These are phyloP conservation scores for Fraxinus americana DNA, from an alignment of 257 asterid species.

Conservation along the genomic window DNA sequence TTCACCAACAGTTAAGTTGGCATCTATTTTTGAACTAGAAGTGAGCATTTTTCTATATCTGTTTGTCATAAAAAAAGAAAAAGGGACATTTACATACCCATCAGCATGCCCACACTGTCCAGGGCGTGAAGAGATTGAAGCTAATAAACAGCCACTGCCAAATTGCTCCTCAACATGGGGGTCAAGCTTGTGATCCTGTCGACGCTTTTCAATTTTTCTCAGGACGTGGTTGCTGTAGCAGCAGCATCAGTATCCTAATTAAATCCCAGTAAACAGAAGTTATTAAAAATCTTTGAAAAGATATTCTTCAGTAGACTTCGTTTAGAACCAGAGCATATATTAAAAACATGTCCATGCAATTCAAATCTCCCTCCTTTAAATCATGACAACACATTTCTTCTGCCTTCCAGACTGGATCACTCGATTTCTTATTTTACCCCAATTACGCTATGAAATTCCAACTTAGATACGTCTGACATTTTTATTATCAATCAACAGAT, in stretches of 20 bases:
- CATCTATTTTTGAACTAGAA: neutral
- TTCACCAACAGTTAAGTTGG: neutral
- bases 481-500: neutral
- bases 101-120: conserved; percentile 65
- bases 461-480: neutral
- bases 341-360: neutral
- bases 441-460: neutral
- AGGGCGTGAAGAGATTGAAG: conserved; percentile 64
- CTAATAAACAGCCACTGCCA: conserved; percentile 57
- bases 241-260: conserved; percentile 51
- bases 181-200: conserved; percentile 49
- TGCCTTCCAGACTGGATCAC: neutral
- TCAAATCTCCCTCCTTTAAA: neutral
- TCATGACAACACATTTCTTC: neutral
- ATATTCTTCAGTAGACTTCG: neutral
- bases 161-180: conserved; percentile 63
- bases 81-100: conserved; percentile 39
- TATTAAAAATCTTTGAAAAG: neutral
- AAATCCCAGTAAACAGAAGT: neutral
- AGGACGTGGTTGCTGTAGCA: conserved; percentile 47
- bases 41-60: neutral
- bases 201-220: conserved; percentile 52
- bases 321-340: neutral
- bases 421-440: neutral
- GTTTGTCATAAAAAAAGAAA: neutral